Percentiles rank a stretch among this genome's conserved stretches.
Conservation (phyloP, 2,329 filamentous ascomycete species). For the Trichoderma afroharzianum region DNA sequence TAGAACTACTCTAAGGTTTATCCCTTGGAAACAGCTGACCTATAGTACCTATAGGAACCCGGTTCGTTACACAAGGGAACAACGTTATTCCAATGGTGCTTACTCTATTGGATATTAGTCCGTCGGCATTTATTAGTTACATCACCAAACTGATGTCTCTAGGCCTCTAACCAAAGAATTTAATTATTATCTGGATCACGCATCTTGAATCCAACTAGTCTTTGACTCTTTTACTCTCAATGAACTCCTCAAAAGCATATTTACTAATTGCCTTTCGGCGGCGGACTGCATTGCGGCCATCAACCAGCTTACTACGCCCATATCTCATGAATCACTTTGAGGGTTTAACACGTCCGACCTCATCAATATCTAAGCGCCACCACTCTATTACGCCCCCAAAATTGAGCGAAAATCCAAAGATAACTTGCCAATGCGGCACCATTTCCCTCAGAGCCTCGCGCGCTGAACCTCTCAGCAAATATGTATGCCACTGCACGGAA, state of each 20-base stretch:
- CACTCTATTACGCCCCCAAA: not conserved
- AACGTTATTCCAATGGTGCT: not conserved
- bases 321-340: not conserved
- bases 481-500: conserved; percentile 42
- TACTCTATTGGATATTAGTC: not conserved
- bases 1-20: too few relatives aligned
- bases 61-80: too few relatives aligned
- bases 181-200: not conserved
- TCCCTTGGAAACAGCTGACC: too few relatives aligned
- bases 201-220: not conserved
- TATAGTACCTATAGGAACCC: too few relatives aligned
- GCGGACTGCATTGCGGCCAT: not conserved
- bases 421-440: not conserved
- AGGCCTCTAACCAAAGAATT: not conserved
- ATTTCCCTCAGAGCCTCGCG: not conserved
- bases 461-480: not conserved
- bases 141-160: not conserved
- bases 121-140: not conserved
- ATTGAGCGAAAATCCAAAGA: not conserved
- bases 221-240: not conserved
- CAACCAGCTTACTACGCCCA: not conserved
- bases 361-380: not conserved
- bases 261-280: not conserved
- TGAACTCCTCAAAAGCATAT: not conserved
- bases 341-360: not conserved